These are phyloP conservation scores for Yamadazyma nakazawae DNA, from an alignment of 805 yeast genomes.

Conservation along the genomic window DNA sequence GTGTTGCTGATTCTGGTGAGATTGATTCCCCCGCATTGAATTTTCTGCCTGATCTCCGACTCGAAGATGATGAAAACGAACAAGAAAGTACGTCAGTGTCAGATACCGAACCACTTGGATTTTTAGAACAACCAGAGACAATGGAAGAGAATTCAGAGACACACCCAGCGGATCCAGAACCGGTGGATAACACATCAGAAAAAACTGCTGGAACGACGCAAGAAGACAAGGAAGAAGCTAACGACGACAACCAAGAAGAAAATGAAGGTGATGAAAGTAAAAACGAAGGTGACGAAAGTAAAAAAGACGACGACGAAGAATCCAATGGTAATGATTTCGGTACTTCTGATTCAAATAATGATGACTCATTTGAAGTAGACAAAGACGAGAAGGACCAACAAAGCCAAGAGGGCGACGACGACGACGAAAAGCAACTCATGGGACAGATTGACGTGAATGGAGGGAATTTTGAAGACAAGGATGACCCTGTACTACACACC, in stretches of 20 bases:
- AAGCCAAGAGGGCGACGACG: neutral
- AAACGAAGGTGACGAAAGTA: constrained; percentile 3
- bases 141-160: neutral
- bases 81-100: neutral
- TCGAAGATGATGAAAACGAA: neutral
- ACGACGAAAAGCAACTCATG: neutral
- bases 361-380: neutral
- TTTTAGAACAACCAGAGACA: neutral
- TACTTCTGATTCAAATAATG: too few species aligned
- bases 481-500: too few species aligned
- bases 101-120: neutral
- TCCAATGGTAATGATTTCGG: neutral
- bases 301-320: constrained; percentile 5
- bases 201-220: neutral
- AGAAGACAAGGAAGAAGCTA: neutral
- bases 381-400: neutral
- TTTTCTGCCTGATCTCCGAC: neutral
- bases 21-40: neutral
- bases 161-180: neutral
- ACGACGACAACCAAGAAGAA: constrained; percentile 5
- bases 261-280: neutral
- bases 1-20: neutral
- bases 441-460: too few species aligned
- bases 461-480: too few species aligned
- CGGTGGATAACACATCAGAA: too few species aligned